A percentile compares a stretch with the other conserved stretches of the same genome.
phyloP scores from a whole-genome alignment of 345 rosid species.

The Pugionium cornutum region DNA sequence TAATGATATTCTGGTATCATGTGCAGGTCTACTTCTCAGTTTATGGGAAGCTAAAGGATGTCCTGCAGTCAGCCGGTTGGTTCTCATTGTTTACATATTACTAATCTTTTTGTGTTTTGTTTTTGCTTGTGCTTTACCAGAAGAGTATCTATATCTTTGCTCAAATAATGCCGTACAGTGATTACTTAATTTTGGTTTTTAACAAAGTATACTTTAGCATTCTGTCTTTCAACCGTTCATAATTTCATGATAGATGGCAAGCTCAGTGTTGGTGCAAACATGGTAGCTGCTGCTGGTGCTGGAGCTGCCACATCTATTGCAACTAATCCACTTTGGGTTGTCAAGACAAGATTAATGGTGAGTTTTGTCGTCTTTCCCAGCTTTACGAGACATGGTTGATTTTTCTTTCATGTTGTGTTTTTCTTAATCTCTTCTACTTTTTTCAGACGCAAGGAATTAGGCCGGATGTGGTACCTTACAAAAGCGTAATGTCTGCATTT shows the following conservation, averaged over 20 bases:
- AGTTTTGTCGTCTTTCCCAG: conserved; percentile 34
- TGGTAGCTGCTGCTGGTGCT: conserved; percentile 94
- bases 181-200: background rate
- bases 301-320: conserved; percentile 86
- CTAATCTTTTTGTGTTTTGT: conserved; percentile 5
- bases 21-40: conserved; percentile 86
- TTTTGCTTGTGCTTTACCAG: background rate
- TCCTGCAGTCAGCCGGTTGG: conserved; percentile 74
- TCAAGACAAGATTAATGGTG: conserved; percentile 95
- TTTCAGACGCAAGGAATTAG: conserved; percentile 71
- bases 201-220: background rate
- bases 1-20: background rate
- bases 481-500: conserved; percentile 71
- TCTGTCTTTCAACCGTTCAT: background rate
- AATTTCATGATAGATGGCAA: conserved; percentile 48
- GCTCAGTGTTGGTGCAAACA: conserved; percentile 69
- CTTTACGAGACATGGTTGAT: background rate
- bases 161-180: background rate
- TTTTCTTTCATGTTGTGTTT: background rate
- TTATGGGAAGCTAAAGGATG: conserved; percentile 70
- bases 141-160: background rate
- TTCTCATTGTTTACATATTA: conserved; percentile 15
- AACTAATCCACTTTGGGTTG: conserved; percentile 98
- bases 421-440: conserved; percentile 16
- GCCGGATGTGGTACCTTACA: conserved; percentile 76